Evolutionary conservation across 768 basidiomycete species (phyloP), one percentile per base, ranked within the genome.

Genomic region (Kwoniella sp.): DNA sequence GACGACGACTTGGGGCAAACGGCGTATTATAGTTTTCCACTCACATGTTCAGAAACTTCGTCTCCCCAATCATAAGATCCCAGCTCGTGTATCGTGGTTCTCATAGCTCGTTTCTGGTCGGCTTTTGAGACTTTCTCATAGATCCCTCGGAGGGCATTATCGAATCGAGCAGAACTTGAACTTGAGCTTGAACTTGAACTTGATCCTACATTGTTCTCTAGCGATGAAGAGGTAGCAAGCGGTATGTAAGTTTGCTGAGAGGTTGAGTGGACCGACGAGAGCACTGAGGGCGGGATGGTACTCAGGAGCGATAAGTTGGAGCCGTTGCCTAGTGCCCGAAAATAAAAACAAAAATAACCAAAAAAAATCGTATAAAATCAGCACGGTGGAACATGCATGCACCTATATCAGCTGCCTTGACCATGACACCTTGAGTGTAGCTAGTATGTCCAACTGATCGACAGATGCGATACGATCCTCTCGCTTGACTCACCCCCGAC

Each of bases 401-500:
- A n/a, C n/a, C n/a, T n/a, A n/a, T n/a, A n/a, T n/a, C n/a, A n/a
- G n/a, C n/a, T n/a, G n/a, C n/a, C n/a, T n/a, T n/a, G n/a, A n/a
- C n/a, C n/a, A n/a, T n/a, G n/a, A n/a, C n/a, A n/a, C n/a, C n/a
- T n/a, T n/a, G n/a, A n/a, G n/a, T n/a, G n/a, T n/a, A n/a, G n/a
- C n/a, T n/a, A n/a, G n/a, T n/a, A n/a, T n/a, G n/a, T n/a, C n/a
- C n/a, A n/a, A n/a, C n/a, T n/a, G n/a, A n/a, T n/a, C n/a, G n/a
- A n/a, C n/a, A n/a, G n/a, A 47, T 17, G 46, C 19, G 46, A 22
- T 17, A n/a, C n/a, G 46, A 47, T 47, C 8, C 46, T 5, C 19
- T 19, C 46, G 8, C 36, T 17, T n/a, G 24, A 61, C 64, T 60
- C 50, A 68, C 64, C 63, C 27, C 60, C 76, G 22, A 92, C 87